Evolutionary conservation across 352 stramenopile species (phyloP).

Genomic region (Globisporangium okanoganense): DNA sequence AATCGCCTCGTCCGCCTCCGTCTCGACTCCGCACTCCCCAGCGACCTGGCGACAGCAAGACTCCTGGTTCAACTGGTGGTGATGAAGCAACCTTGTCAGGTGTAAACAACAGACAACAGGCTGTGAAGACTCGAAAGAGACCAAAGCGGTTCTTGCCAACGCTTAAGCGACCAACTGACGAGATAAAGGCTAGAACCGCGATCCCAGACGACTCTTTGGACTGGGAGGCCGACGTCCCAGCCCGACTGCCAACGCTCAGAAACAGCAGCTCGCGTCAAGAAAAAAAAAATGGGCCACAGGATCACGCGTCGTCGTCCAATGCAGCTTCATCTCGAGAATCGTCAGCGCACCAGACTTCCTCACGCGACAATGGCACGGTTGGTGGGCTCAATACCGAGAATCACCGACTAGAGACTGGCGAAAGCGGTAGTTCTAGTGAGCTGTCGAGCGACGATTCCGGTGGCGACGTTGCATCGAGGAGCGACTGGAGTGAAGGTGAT

Average conservation of each 20-base stretch:
- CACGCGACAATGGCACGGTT: too few relatives aligned
- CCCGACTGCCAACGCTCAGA: background rate
- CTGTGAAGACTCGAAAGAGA: background rate
- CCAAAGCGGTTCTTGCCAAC: constrained; percentile 11
- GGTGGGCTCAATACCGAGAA: background rate
- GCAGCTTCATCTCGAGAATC: background rate
- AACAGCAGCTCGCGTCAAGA: background rate
- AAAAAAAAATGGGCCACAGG: background rate
- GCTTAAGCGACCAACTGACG: background rate
- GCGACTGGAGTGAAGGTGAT: background rate
- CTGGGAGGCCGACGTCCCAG: background rate
- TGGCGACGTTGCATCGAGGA: background rate
- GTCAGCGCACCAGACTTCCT: background rate
- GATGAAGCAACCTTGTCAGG: background rate
- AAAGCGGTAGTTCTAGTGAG: background rate
- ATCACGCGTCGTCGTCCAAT: too few relatives aligned
- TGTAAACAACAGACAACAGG: background rate
- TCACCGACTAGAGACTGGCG: background rate
- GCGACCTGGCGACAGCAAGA: background rate
- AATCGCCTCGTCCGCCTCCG: constrained; percentile 8
- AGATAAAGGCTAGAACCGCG: background rate
- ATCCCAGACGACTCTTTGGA: background rate
- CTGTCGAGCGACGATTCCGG: background rate
- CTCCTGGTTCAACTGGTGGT: too few relatives aligned
- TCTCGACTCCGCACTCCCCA: constrained; percentile 9